phyloP scores from a whole-genome alignment of 805 yeast species.

The Peterozyma toletana region DNA sequence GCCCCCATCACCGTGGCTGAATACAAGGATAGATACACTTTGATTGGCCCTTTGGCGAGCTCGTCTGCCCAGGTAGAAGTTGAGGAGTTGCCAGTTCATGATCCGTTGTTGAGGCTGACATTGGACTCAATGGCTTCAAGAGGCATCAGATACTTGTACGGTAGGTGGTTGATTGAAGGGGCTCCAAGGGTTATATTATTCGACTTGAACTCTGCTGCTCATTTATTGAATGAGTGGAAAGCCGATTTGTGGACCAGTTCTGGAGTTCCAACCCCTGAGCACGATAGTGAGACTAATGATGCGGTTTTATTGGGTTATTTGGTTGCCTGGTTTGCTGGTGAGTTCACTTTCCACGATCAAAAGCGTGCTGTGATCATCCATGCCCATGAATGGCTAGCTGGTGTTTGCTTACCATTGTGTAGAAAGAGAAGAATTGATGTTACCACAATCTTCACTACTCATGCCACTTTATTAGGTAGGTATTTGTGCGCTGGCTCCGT shows the following conservation, averaged over 20 bases:
- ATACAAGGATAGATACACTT: constrained; percentile 77
- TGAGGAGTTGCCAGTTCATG: constrained; percentile 54
- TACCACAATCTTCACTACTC: constrained; percentile 94
- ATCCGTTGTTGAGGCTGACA: constrained; percentile 45
- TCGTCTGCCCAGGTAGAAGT: constrained; percentile 73
- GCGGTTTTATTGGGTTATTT: constrained; percentile 89
- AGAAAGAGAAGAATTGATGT: constrained; percentile 88
- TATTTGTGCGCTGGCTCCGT: constrained; percentile 95
- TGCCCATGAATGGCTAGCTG: constrained; percentile 98
- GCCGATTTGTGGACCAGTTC: constrained; percentile 85
- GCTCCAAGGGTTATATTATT: constrained; percentile 91
- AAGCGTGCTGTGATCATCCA: constrained; percentile 89
- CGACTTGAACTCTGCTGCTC: constrained; percentile 70
- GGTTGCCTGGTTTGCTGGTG: constrained; percentile 97
- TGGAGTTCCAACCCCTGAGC: constrained; percentile 90
- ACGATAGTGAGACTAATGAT: constrained; percentile 83
- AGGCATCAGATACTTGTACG: constrained; percentile 80
- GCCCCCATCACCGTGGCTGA: constrained; percentile 96
- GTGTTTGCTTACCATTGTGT: constrained; percentile 89
- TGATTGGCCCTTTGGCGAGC: constrained; percentile 80
- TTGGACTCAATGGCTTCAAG: constrained; percentile 74
- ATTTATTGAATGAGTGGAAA: constrained; percentile 85
- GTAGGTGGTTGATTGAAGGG: constrained; percentile 96
- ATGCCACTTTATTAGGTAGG: constrained; percentile 92
- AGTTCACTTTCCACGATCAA: constrained; percentile 75